Conservation (phyloP, 1,284 basidiomycete species). For the Fomes fomentarius region DNA sequence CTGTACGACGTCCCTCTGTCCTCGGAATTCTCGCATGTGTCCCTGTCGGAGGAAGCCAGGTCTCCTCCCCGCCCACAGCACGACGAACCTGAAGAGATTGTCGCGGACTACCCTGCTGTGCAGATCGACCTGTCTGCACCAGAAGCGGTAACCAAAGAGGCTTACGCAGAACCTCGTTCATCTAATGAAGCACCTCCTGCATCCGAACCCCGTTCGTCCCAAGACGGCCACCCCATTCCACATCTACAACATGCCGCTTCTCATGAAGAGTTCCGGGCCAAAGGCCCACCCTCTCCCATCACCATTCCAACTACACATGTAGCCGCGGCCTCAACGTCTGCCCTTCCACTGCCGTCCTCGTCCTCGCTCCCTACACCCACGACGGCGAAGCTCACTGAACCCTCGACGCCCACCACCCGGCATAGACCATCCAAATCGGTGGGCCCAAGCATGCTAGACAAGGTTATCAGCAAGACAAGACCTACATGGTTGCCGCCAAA, state of each 20-base stretch:
- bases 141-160: constrained; percentile 30
- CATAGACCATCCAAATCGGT: constrained; percentile 55
- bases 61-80: constrained; percentile 22
- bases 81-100: constrained; percentile 16
- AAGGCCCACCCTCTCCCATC: constrained; percentile 13
- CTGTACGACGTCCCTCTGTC: constrained; percentile 38
- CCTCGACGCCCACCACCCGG: constrained; percentile 22
- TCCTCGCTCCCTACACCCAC: constrained; percentile 27
- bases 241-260: constrained; percentile 17
- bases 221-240: constrained; percentile 3
- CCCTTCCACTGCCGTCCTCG: constrained; percentile 26
- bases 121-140: constrained; percentile 49
- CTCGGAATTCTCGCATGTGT: constrained; percentile 48
- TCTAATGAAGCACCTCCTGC: constrained; percentile 8
- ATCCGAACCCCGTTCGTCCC: neutral
- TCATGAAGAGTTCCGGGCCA: constrained; percentile 17
- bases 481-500: constrained; percentile 89
- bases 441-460: constrained; percentile 72
- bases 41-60: constrained; percentile 33
- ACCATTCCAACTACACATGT: constrained; percentile 17
- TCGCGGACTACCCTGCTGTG: constrained; percentile 43
- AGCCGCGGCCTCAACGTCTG: constrained; percentile 30
- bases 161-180: constrained; percentile 19
- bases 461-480: constrained; percentile 77
- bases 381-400: constrained; percentile 15